Conservation (phyloP, 805 yeast genomes). For the Candida krabiensis region DNA sequence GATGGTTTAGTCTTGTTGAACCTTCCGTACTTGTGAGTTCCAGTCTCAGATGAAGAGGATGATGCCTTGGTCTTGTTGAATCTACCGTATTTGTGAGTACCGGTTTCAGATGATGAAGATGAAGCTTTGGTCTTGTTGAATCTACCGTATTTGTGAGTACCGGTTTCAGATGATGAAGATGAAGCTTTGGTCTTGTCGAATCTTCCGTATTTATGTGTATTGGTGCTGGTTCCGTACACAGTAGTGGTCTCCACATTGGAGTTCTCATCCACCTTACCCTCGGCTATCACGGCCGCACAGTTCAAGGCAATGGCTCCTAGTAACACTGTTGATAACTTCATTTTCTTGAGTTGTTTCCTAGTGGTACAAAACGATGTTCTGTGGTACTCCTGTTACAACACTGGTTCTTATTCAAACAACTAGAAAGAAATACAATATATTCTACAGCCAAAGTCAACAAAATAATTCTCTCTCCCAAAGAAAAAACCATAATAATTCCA, state of each 20-base stretch:
- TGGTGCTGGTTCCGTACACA: slow-evolving; percentile 32
- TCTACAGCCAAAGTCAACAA: too few species aligned
- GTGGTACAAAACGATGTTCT: too few species aligned
- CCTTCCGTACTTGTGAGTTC: slow-evolving; percentile 48
- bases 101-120: slow-evolving; percentile 38
- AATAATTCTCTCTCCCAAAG: too few species aligned
- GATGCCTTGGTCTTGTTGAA: slow-evolving; percentile 46
- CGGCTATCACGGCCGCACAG: slow-evolving; percentile 38
- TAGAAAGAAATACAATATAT: too few species aligned
- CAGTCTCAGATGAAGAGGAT: slow-evolving; percentile 31
- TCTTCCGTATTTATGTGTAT: slow-evolving; percentile 44
- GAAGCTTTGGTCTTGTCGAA: slow-evolving; percentile 47
- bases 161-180: slow-evolving; percentile 31
- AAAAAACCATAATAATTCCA: too few species aligned
- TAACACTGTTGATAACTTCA: slow-evolving; percentile 44
- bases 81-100: slow-evolving; percentile 57
- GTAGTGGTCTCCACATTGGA: slow-evolving; percentile 33
- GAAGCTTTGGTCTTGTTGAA: slow-evolving; percentile 48
- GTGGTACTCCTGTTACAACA: too few species aligned
- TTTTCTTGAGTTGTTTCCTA: too few species aligned
- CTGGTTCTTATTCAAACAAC: too few species aligned
- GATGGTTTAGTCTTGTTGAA: slow-evolving; percentile 47
- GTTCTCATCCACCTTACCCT: slow-evolving; percentile 31
- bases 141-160: slow-evolving; percentile 48
- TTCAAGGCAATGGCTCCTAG: slow-evolving; percentile 33